A percentile compares a stretch with the other conserved stretches of the same genome.
phyloP scores from a whole-genome alignment of 2,329 filamentous ascomycete genomes.

The Ceratocystis albifundus region DNA sequence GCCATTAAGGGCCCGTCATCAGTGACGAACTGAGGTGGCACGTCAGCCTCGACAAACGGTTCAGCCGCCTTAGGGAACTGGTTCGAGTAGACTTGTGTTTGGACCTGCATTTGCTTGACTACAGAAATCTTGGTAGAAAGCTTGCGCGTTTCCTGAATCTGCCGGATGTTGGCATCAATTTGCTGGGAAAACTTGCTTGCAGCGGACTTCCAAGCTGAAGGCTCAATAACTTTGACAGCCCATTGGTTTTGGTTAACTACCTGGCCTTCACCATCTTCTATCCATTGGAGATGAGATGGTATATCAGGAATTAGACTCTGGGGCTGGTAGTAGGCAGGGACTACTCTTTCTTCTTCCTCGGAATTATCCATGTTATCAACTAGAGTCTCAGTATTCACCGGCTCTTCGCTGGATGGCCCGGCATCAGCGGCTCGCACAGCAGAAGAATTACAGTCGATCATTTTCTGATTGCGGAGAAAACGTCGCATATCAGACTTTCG shows the following conservation, averaged over 20 bases:
- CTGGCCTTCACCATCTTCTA: slow-evolving; percentile 78
- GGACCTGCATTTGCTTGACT: slow-evolving; percentile 98
- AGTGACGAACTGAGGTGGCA: slow-evolving; percentile 77
- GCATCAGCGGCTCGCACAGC: slow-evolving; percentile 26
- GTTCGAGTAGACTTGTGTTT: slow-evolving; percentile 93
- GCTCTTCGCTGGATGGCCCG: slow-evolving; percentile 12
- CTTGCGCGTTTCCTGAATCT: slow-evolving; percentile 94
- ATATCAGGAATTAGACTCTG: slow-evolving; percentile 79
- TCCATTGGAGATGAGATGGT: slow-evolving; percentile 65
- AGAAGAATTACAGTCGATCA: slow-evolving; percentile 30
- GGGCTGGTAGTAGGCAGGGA: slow-evolving; percentile 92
- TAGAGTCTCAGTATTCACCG: slow-evolving; percentile 43
- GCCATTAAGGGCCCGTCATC: slow-evolving; percentile 84
- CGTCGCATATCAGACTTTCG: slow-evolving; percentile 81
- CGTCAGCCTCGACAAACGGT: slow-evolving; percentile 75
- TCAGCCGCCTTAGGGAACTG: slow-evolving; percentile 96
- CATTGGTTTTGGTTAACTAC: slow-evolving; percentile 82
- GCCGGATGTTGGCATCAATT: slow-evolving; percentile 81
- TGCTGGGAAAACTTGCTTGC: slow-evolving; percentile 62
- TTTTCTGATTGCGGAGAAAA: slow-evolving; percentile 43
- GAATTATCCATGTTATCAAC: slow-evolving; percentile 92
- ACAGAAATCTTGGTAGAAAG: slow-evolving; percentile 93
- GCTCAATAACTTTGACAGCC: slow-evolving; percentile 64
- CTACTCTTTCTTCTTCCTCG: slow-evolving; percentile 53
- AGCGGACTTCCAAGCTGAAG: slow-evolving; percentile 63